Evolutionary conservation across 2,329 filamentous ascomycete species (phyloP), one percentile per base, ranked within the genome.

Genomic region (Shiraia sp.): DNA sequence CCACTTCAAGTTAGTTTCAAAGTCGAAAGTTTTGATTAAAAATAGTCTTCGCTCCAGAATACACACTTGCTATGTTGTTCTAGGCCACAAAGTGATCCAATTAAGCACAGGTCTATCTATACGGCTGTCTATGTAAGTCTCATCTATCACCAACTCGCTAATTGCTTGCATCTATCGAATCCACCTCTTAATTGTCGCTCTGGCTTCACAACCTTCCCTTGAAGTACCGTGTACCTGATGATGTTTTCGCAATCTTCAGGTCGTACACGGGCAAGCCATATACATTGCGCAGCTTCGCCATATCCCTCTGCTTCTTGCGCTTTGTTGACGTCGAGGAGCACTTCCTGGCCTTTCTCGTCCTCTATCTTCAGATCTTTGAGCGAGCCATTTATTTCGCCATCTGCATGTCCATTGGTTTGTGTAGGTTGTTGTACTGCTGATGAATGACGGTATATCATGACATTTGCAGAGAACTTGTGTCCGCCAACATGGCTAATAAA

Each of bases 401-500:
- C 53, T 8, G 27, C 24, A 9, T 16, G 24, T 6, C 42, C 34
- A 32, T 58, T 57, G 5, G 44, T 36, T 22, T 56, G 31, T 15
- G 49, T 53, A 3, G 54, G 47, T 13, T 40, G 47, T 17, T 55
- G 45, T 0, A 61, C 42, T 0, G 53, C 60, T 2, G 61, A 60
- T 0, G 59, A 75, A 13, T 80, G 79, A 8, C 93, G 81, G 69
- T 99, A 97, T 1, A 99, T 78, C 75, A 99, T 88, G 57, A 97
- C 83, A 61, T 99, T 99, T 19, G 93, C 93, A 32, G 86, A 85
- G 72, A 95, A 97, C 74, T 96, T 96, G 75, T 99, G 93, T 0
- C 93, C 93, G 19, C 93, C 93, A 2, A 96, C 90, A 64, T 99
- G 93, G 55, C 85, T 92, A 63, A 97, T 95, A 66, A 96, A 97